Percentiles rank a stretch among this genome's conserved stretches.
Conservation (phyloP, 495 filamentous ascomycete genomes). For the Aspergillus diversus region DNA sequence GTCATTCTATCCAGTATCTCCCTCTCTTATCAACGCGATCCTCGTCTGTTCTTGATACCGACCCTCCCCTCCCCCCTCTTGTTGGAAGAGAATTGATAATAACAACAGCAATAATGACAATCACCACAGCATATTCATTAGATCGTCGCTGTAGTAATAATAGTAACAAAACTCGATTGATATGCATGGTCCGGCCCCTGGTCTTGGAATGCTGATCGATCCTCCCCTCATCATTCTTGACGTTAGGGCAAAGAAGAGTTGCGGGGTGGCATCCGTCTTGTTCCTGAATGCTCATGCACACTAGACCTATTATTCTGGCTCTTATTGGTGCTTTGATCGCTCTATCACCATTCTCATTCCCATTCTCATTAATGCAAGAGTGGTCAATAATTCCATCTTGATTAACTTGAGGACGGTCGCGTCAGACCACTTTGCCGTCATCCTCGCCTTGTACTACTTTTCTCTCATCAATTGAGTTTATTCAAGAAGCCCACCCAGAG, state of each 20-base stretch:
- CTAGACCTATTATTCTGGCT: too few relatives aligned
- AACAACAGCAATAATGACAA: neutral
- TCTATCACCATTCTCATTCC: too few relatives aligned
- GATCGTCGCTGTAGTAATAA: neutral
- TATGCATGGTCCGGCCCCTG: neutral
- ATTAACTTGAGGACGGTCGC: neutral
- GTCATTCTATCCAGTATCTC: neutral
- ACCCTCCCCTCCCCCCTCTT: neutral
- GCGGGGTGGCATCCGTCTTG: neutral
- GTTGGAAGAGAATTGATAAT: neutral
- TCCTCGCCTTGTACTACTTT: neutral
- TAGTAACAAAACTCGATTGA: neutral
- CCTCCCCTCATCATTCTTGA: neutral
- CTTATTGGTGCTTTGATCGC: too few relatives aligned
- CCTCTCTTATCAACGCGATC: slow-evolving; percentile 5
- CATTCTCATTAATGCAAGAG: neutral
- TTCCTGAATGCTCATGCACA: neutral
- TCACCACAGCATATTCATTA: neutral
- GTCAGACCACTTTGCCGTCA: neutral
- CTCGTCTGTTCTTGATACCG: neutral
- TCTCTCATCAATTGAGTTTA: neutral
- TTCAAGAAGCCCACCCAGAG: neutral
- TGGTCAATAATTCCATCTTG: neutral
- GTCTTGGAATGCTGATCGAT: neutral
- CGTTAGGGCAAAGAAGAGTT: neutral